These are phyloP conservation scores for Aspergillus wentii DNA, from an alignment of 495 filamentous ascomycete genomes.

Conservation along the genomic window DNA sequence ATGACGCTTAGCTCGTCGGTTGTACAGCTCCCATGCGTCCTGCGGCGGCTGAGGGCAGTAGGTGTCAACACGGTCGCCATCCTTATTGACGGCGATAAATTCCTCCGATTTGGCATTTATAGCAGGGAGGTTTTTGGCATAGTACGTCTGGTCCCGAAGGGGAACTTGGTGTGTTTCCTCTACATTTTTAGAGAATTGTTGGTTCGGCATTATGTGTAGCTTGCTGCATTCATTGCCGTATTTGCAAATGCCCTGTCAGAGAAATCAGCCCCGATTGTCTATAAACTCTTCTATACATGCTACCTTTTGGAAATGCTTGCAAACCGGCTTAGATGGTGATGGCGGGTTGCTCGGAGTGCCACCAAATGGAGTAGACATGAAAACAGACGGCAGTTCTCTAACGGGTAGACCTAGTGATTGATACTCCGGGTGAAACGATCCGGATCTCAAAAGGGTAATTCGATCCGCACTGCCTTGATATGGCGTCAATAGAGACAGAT, in stretches of 20 bases:
- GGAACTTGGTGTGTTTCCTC: slow-evolving; percentile 11
- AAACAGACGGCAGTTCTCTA: slow-evolving; percentile 39
- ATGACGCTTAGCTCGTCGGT: slow-evolving; percentile 25
- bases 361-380: slow-evolving; percentile 30
- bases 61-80: slow-evolving; percentile 38
- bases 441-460: slow-evolving; percentile 49
- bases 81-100: slow-evolving; percentile 38
- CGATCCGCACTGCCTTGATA: slow-evolving; percentile 39
- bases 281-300: no score
- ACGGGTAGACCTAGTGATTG: slow-evolving; percentile 31
- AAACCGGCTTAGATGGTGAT: slow-evolving; percentile 21
- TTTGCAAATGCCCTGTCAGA: slow-evolving; percentile 34
- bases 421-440: slow-evolving; percentile 33
- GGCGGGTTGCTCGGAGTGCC: slow-evolving; percentile 8
- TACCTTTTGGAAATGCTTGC: slow-evolving; percentile 39
- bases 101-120: slow-evolving; percentile 20
- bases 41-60: slow-evolving; percentile 21
- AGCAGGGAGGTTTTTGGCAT: slow-evolving; percentile 19
- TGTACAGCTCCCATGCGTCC: slow-evolving; percentile 27
- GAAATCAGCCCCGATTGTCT: no score
- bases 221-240: slow-evolving; percentile 36
- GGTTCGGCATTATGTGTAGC: slow-evolving; percentile 26
- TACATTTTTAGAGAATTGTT: slow-evolving; percentile 16
- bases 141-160: slow-evolving; percentile 21
- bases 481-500: slow-evolving; percentile 50